A percentile compares a stretch with the other conserved stretches of the same genome.
phyloP scores from a whole-genome alignment of 1,284 basidiomycete genomes.

The Cryptococcus depauperatus region DNA sequence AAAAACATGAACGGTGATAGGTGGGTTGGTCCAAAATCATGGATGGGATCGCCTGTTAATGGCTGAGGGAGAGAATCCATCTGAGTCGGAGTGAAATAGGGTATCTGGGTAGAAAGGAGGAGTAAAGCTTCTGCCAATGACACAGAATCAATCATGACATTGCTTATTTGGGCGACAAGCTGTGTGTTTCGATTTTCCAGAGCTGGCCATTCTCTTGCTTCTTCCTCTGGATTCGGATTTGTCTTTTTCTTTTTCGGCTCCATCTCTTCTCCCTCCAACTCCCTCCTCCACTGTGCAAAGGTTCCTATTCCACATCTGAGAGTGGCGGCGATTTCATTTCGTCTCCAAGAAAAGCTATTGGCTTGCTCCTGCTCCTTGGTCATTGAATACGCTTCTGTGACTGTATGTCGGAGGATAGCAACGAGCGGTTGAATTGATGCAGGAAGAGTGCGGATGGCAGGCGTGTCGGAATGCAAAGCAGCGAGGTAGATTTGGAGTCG shows the following conservation, averaged over 20 bases:
- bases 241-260: no score
- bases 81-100: not conserved
- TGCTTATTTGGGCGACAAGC: conserved; percentile 59
- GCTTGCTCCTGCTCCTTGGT: not conserved
- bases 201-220: conserved; percentile 21
- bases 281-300: conserved; percentile 20
- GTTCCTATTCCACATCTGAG: conserved; percentile 47
- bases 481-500: conserved; percentile 56
- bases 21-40: conserved; percentile 19
- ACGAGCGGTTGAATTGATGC: conserved; percentile 27
- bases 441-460: conserved; percentile 45
- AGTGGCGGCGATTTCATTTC: conserved; percentile 57
- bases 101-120: conserved; percentile 14
- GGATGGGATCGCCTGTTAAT: not conserved
- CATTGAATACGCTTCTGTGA: conserved; percentile 15
- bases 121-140: conserved; percentile 38
- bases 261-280: conserved; percentile 5
- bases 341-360: conserved; percentile 51
- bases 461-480: conserved; percentile 53
- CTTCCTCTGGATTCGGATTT: conserved; percentile 37
- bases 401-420: conserved; percentile 40
- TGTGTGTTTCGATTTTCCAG: conserved; percentile 57
- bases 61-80: not conserved
- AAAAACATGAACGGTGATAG: conserved; percentile 31
- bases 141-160: conserved; percentile 46